A percentile compares a stretch with the other conserved stretches of the same genome.
These are phyloP conservation scores for Tremella mesenterica DNA, from an alignment of 768 basidiomycete genomes.

Conservation along the genomic window DNA sequence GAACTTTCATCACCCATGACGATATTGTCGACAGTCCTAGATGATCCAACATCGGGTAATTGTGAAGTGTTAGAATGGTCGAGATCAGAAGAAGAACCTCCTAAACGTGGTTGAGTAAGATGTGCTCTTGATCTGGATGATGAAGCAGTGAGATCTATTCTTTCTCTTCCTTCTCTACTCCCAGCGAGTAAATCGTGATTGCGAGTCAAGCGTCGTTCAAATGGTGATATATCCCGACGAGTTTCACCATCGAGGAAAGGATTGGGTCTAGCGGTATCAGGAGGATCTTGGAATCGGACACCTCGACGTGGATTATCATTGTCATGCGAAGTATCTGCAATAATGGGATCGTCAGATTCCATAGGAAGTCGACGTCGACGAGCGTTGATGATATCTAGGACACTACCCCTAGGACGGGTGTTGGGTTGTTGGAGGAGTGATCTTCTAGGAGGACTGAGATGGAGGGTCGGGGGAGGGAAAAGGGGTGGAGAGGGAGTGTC, in stretches of 20 bases:
- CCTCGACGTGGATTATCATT: too few relatives aligned
- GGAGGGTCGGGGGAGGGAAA: not conserved
- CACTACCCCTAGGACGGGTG: not conserved
- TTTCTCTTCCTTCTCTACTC: too few relatives aligned
- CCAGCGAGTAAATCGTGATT: not conserved
- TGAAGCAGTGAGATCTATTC: too few relatives aligned
- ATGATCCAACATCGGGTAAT: too few relatives aligned
- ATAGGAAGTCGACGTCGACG: too few relatives aligned
- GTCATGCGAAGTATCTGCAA: not conserved
- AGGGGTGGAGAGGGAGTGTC: not conserved
- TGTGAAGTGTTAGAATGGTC: too few relatives aligned
- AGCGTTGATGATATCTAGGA: not conserved
- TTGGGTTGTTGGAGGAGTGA: not conserved
- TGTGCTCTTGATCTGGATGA: too few relatives aligned
- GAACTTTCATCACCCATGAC: too few relatives aligned
- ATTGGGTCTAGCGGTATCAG: not conserved
- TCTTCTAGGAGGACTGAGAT: not conserved
- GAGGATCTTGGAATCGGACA: not conserved
- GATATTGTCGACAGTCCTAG: too few relatives aligned
- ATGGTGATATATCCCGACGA: not conserved
- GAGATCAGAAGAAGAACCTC: too few relatives aligned
- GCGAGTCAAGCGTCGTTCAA: not conserved
- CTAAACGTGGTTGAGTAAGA: too few relatives aligned
- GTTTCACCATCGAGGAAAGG: not conserved
- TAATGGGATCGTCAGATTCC: not conserved